A percentile compares a stretch with the other conserved stretches of the same genome.
Conservation (phyloP, 2,329 filamentous ascomycete genomes). For the Purpureocillium lavendulum region DNA sequence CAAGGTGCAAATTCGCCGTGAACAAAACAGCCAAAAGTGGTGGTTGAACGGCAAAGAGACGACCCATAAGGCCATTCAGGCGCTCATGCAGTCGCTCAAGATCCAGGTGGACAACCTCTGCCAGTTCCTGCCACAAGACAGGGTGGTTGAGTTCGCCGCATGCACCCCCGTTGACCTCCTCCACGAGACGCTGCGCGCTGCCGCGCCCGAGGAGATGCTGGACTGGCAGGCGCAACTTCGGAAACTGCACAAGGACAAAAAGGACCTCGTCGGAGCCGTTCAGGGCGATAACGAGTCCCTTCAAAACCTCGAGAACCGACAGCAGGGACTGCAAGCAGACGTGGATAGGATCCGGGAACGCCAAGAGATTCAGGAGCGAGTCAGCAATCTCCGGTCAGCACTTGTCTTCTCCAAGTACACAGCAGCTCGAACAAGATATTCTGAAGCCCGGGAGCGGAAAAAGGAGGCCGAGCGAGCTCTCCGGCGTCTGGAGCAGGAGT, state of each 20-base stretch:
- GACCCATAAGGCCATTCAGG: slow-evolving; percentile 55
- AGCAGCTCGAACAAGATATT: slow-evolving; percentile 38
- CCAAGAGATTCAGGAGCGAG: slow-evolving; percentile 54
- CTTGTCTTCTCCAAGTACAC: slow-evolving; percentile 59
- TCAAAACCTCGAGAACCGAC: slow-evolving; percentile 60
- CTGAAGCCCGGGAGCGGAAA: slow-evolving; percentile 45
- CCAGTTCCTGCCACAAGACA: slow-evolving; percentile 93
- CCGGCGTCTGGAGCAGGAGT: slow-evolving; percentile 46
- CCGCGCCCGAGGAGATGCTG: slow-evolving; percentile 73
- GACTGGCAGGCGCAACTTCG: slow-evolving; percentile 71
- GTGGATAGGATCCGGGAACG: slow-evolving; percentile 77
- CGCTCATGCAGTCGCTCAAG: slow-evolving; percentile 61
- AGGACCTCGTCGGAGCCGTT: slow-evolving; percentile 49
- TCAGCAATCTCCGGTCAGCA: slow-evolving; percentile 56
- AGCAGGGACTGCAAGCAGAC: slow-evolving; percentile 67
- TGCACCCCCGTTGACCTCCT: slow-evolving; percentile 76
- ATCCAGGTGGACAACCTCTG: slow-evolving; percentile 98
- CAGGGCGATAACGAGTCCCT: slow-evolving; percentile 55
- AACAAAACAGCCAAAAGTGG: slow-evolving; percentile 76
- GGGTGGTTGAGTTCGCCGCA: slow-evolving; percentile 86
- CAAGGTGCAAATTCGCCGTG: slow-evolving; percentile 66
- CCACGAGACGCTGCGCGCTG: slow-evolving; percentile 78
- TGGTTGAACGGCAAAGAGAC: slow-evolving; percentile 61
- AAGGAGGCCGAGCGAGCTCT: slow-evolving; percentile 49
- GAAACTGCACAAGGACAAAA: slow-evolving; percentile 58